Evolutionary conservation across 148 eudicot species (phyloP), one percentile per base, ranked within the genome.

Genomic region (Beta vulgaris): DNA sequence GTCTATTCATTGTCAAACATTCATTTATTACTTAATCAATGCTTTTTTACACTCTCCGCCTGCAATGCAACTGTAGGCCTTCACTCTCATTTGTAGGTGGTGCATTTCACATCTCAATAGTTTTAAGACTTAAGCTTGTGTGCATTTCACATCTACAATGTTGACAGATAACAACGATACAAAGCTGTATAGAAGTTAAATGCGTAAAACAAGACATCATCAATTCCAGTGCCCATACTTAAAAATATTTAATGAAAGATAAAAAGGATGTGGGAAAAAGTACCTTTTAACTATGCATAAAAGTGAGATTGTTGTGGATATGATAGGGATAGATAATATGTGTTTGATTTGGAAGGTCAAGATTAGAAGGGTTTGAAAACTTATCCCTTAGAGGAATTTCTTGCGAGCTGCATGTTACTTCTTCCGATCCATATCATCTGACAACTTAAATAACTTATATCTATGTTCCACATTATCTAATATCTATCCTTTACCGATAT

Each of bases 201-300:
- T 23, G 15, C 3, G 23, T 23, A 0, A 0, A 55, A 60, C 36
- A 60, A 60, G 64, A 3, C 37, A 29, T 1, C 5, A 51, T 51
- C 26, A 2, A 51, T 51, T 19, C 57, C 12, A 51, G 7, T 7
- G n/a, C 48, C 16, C 48, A 43, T 43, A 43, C 4, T 2, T 2
- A 14, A 48, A 48, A 18, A 51, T 6, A 11, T 21, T 19, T 6
- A 51, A 51, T 51, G n/a, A 19, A 51, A 51, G 57, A n/a, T 1
- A 4, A 19, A n/a, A 51, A 51, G 0, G 5, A 6, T 6, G 57
- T 19, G 9, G 57, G 16, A 6, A 6, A 46, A 5, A n/a, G 18
- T 72, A 42, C 73, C 63, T 63, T 48, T 39, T 32, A 44, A 31
- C 16, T 63, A n/a, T 54, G 40, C 61, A 57, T 28, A 59, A 46